Evolutionary conservation across 257 asterid genomes (phyloP).

Genomic region (Ophiorrhiza pumila): DNA sequence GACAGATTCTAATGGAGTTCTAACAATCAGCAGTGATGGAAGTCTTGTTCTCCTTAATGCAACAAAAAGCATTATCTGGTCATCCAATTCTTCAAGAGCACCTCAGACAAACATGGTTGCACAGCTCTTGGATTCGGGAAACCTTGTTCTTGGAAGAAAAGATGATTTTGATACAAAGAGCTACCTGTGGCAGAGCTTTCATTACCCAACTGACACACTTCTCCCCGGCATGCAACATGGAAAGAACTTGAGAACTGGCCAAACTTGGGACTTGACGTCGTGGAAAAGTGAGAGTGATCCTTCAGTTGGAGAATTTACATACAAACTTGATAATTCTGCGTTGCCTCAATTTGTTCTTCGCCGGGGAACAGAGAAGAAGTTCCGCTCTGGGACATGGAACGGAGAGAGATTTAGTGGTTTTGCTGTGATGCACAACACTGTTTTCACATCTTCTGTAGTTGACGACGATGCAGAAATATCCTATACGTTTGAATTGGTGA

Average conservation of each 20-base stretch:
- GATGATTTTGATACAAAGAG: neutral
- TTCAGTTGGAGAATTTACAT: slow-evolving; percentile 25
- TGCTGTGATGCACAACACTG: neutral
- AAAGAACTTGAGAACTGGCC: slow-evolving; percentile 12
- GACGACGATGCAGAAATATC: neutral
- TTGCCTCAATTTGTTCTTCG: slow-evolving; percentile 24
- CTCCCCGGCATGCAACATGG: slow-evolving; percentile 22
- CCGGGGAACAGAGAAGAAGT: slow-evolving; percentile 5
- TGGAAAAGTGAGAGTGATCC: slow-evolving; percentile 27
- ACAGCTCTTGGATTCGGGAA: slow-evolving; percentile 28
- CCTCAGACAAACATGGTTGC: slow-evolving; percentile 9
- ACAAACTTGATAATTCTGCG: slow-evolving; percentile 15
- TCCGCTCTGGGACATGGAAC: slow-evolving; percentile 7
- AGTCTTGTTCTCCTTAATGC: slow-evolving; percentile 9
- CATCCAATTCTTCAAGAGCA: slow-evolving; percentile 14
- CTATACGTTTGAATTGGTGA: neutral
- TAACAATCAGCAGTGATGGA: slow-evolving; percentile 20
- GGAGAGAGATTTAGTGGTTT: slow-evolving; percentile 3
- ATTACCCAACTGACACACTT: slow-evolving; percentile 26
- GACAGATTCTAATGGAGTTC: slow-evolving; percentile 9
- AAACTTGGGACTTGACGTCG: slow-evolving; percentile 13
- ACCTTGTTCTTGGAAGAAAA: slow-evolving; percentile 17
- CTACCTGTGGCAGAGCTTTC: slow-evolving; percentile 32
- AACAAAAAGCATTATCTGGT: slow-evolving; percentile 20
- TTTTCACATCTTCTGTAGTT: neutral